Conservation (phyloP, 2,329 filamentous ascomycete genomes). For the Pseudocercospora eumusae region DNA sequence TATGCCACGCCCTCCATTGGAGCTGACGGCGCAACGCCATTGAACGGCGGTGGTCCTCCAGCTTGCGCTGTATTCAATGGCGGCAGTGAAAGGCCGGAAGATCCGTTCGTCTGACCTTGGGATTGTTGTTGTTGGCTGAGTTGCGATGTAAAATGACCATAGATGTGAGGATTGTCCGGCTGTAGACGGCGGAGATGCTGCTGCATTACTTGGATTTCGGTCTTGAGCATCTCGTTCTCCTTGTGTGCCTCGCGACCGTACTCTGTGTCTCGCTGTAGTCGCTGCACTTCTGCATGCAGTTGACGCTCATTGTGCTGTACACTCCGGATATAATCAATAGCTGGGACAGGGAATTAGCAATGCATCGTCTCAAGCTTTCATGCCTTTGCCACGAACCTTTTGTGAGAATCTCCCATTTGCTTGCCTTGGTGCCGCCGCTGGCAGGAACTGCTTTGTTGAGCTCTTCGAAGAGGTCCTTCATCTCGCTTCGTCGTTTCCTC, state of each 20-base stretch:
- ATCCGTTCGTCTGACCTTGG: constrained; percentile 38
- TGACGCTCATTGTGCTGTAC: constrained; percentile 43
- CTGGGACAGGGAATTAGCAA: constrained; percentile 35
- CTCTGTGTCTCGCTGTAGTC: constrained; percentile 49
- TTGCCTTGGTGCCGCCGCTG: constrained; percentile 79
- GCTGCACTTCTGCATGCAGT: constrained; percentile 43
- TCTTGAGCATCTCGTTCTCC: constrained; percentile 51
- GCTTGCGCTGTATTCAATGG: constrained; percentile 35
- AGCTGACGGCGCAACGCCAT: constrained; percentile 36
- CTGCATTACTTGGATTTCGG: constrained; percentile 50
- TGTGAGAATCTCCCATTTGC: constrained; percentile 85
- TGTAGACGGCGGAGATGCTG: constrained; percentile 50
- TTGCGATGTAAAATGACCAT: constrained; percentile 49
- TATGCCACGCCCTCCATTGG: constrained; percentile 56
- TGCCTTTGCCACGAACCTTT: constrained; percentile 62
- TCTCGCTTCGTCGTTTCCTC: constrained; percentile 79
- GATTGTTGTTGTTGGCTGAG: constrained; percentile 44
- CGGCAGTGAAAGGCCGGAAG: constrained; percentile 40
- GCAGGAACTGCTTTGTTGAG: constrained; percentile 76
- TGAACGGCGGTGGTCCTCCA: constrained; percentile 34
- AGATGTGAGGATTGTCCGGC: constrained; percentile 50
- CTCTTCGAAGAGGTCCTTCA: constrained; percentile 85
- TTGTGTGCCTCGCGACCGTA: constrained; percentile 48
- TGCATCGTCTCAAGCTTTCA: background rate
- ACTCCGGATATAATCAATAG: constrained; percentile 53